A percentile compares a stretch with the other conserved stretches of the same genome.
Conservation (phyloP, 1,284 basidiomycete species). For the Tylopilus sp. region DNA sequence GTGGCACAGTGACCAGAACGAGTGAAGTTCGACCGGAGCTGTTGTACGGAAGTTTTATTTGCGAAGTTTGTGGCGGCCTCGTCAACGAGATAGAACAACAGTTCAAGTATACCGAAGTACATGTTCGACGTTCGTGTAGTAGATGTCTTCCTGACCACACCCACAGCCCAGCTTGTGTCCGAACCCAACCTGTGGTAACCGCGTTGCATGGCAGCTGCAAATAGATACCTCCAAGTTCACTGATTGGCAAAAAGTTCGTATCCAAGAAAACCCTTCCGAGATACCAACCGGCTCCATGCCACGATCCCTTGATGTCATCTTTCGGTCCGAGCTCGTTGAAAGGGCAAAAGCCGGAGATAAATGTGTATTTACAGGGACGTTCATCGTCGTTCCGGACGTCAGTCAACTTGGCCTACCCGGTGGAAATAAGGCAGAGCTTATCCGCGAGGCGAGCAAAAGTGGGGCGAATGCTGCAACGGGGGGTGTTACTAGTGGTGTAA, state of each 20-base stretch:
- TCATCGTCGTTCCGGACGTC: constrained; percentile 98
- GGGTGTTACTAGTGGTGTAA: constrained; percentile 83
- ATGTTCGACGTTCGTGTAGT: constrained; percentile 28
- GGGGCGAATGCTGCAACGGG: constrained; percentile 57
- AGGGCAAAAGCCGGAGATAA: constrained; percentile 99
- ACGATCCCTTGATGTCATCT: constrained; percentile 92
- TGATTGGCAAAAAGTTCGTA: constrained; percentile 99
- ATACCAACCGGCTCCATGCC: constrained; percentile 99
- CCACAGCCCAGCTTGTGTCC: constrained; percentile 86
- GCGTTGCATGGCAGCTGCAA: constrained; percentile 88
- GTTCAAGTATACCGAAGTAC: constrained; percentile 99
- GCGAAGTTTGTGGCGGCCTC: constrained; percentile 81
- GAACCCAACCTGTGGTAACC: constrained; percentile 91
- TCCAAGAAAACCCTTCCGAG: constrained; percentile 98
- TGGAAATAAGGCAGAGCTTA: constrained; percentile 88
- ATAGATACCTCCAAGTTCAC: constrained; percentile 97
- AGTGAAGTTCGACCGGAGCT: constrained; percentile 97
- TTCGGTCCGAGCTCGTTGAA: constrained; percentile 94
- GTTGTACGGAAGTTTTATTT: constrained; percentile 90
- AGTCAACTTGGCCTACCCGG: constrained; percentile 94
- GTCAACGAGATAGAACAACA: constrained; percentile 98
- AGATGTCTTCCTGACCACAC: background rate
- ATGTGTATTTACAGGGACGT: constrained; percentile 96
- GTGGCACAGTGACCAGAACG: constrained; percentile 95
- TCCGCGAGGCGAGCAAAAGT: constrained; percentile 77